phyloP scores from a whole-genome alignment of 192 early-diverging fungal genomes.

The Umbelopsis sp. region DNA sequence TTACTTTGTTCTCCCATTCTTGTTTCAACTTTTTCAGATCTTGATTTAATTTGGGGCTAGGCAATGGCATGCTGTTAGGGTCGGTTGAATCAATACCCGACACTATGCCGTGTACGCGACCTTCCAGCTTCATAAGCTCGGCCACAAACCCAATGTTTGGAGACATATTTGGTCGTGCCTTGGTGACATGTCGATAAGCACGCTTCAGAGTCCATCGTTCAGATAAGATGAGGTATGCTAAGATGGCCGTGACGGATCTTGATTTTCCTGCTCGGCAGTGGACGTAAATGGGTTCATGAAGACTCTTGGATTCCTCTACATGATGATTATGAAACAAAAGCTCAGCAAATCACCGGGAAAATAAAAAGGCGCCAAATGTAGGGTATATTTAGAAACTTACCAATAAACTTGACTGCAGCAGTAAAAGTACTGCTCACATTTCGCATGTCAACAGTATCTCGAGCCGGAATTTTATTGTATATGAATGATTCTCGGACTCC shows the following conservation, averaged over 20 bases:
- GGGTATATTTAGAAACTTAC: conserved; percentile 38
- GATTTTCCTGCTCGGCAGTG: conserved; percentile 82
- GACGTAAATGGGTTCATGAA: conserved; percentile 61
- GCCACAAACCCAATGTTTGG: conserved; percentile 82
- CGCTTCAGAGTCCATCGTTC: conserved; percentile 63
- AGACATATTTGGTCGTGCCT: conserved; percentile 63
- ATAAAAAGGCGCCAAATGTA: background rate
- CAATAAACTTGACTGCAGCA: conserved; percentile 67
- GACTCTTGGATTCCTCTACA: conserved; percentile 35
- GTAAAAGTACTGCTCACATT: conserved; percentile 63
- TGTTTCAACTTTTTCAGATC: conserved; percentile 1
- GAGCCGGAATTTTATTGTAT: conserved; percentile 52
- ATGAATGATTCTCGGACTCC: conserved; percentile 38
- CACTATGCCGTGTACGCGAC: conserved; percentile 47
- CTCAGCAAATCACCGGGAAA: background rate
- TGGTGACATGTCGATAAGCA: conserved; percentile 68
- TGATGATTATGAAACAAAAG: background rate
- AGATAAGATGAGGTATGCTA: conserved; percentile 66
- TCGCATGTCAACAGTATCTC: conserved; percentile 65
- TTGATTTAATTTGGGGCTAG: conserved; percentile 10
- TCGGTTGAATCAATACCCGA: background rate
- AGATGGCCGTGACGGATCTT: conserved; percentile 71
- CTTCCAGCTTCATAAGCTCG: conserved; percentile 69
- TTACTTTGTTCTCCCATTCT: conserved; percentile 1
- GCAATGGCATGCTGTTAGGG: conserved; percentile 2